A percentile compares a stretch with the other conserved stretches of the same genome.
phyloP scores from a whole-genome alignment of 176 grass and related monocot genomes.

The Musa itinerans region DNA sequence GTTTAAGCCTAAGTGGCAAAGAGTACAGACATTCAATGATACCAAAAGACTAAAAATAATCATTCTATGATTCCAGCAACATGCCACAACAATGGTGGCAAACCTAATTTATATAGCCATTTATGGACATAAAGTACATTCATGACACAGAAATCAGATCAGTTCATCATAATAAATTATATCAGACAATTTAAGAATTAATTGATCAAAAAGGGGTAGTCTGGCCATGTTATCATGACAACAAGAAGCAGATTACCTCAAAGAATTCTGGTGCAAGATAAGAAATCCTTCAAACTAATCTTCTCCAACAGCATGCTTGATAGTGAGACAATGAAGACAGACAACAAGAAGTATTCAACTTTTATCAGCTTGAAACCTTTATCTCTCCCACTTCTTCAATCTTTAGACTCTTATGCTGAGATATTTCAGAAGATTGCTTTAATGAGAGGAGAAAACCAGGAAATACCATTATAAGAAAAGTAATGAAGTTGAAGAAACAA shows the following conservation, averaged over 20 bases:
- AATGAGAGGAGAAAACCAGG: background rate
- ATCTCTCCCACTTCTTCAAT: constrained; percentile 12
- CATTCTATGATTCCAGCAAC: background rate
- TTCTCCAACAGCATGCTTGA: constrained; percentile 4
- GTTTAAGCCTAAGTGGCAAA: background rate
- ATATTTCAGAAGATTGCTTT: background rate
- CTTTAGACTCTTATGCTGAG: constrained; percentile 7
- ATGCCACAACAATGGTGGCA: background rate
- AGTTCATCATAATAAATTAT: constrained; percentile 10
- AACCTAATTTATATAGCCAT: constrained; percentile 1
- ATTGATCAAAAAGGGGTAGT: background rate
- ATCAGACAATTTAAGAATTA: background rate
- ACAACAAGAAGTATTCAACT: background rate
- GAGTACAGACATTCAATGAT: background rate
- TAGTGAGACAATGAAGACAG: background rate
- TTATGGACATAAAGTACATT: constrained; percentile 16
- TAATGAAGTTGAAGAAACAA: background rate
- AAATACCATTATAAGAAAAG: background rate
- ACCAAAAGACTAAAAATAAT: background rate
- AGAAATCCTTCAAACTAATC: background rate
- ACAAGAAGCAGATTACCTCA: constrained; percentile 14
- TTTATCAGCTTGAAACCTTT: constrained; percentile 3
- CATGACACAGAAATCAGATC: background rate
- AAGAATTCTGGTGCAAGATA: constrained; percentile 6
- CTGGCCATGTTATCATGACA: background rate